Conservation (phyloP, 805 yeast species). For the Torulaspora microellipsoides region DNA sequence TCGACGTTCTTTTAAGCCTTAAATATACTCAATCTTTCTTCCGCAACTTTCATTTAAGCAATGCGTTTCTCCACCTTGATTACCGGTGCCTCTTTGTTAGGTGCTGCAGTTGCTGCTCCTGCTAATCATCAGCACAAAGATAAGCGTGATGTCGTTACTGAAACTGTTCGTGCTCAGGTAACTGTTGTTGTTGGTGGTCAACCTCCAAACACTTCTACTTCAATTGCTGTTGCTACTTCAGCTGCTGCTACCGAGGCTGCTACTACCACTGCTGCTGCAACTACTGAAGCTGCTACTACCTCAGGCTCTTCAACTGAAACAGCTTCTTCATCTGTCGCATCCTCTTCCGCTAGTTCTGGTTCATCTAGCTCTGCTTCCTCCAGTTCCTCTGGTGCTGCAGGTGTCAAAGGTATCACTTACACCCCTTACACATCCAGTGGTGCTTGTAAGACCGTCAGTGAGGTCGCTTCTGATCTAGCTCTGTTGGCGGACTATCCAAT, state of each 20-base stretch:
- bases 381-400: constrained; percentile 36
- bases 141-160: constrained; percentile 52
- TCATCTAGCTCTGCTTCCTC: constrained; percentile 34
- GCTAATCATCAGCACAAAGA: constrained; percentile 47
- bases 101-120: constrained; percentile 55
- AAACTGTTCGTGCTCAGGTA: constrained; percentile 44
- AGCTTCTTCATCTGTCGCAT: constrained; percentile 34
- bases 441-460: constrained; percentile 57
- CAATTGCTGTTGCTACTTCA: constrained; percentile 20
- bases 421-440: constrained; percentile 72
- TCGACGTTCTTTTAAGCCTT: constrained; percentile 2
- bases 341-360: constrained; percentile 34
- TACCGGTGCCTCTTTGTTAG: constrained; percentile 45
- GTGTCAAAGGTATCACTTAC: constrained; percentile 72
- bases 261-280: constrained; percentile 31
- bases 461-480: constrained; percentile 57
- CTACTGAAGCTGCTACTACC: constrained; percentile 17
- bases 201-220: constrained; percentile 27
- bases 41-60: neutral
- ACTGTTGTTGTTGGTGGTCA: constrained; percentile 35
- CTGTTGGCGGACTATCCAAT: constrained; percentile 48
- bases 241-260: constrained; percentile 30
- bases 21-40: neutral
- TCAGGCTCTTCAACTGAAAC: constrained; percentile 20
- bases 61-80: constrained; percentile 51